These are phyloP conservation scores for Fusarium buharicum DNA, from an alignment of 2,329 filamentous ascomycete genomes.

Conservation along the genomic window DNA sequence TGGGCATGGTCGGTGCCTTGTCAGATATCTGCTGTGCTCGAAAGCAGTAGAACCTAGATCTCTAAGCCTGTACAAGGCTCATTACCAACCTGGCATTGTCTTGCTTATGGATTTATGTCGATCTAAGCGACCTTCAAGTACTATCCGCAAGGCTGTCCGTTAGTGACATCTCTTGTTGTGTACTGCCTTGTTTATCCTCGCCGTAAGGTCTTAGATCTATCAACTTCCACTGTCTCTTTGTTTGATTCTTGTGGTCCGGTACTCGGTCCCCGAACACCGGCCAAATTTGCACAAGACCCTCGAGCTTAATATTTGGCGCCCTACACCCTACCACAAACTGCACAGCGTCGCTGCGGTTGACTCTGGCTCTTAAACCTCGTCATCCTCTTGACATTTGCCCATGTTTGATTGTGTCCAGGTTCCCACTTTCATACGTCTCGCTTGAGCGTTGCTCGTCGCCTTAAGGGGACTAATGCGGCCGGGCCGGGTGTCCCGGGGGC, in stretches of 20 bases:
- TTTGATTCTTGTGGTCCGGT: conserved; percentile 34
- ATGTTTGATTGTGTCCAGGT: conserved; percentile 24
- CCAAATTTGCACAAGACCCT: conserved; percentile 17
- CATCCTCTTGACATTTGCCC: conserved; percentile 12
- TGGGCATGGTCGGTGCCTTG: not conserved
- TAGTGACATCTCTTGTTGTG: not conserved
- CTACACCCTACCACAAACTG: not conserved
- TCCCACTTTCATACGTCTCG: conserved; percentile 38
- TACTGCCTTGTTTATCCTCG: not conserved
- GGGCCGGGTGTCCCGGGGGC: conserved; percentile 30
- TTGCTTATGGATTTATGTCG: not conserved
- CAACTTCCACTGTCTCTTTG: conserved; percentile 11
- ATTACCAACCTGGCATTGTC: not conserved
- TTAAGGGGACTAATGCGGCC: conserved; percentile 39
- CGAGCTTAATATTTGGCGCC: not conserved
- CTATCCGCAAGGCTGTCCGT: not conserved
- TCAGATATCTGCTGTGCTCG: not conserved
- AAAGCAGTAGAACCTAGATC: not conserved
- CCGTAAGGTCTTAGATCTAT: not conserved
- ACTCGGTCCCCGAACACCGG: not conserved
- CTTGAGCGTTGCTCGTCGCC: conserved; percentile 35
- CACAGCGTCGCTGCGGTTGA: not conserved
- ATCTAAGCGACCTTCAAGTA: not conserved
- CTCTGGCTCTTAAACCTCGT: not conserved
- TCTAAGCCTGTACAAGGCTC: not conserved